Base-by-base conservation (phyloP, 1,284 basidiomycete genomes). In the Moesziomyces sp. region DNA sequence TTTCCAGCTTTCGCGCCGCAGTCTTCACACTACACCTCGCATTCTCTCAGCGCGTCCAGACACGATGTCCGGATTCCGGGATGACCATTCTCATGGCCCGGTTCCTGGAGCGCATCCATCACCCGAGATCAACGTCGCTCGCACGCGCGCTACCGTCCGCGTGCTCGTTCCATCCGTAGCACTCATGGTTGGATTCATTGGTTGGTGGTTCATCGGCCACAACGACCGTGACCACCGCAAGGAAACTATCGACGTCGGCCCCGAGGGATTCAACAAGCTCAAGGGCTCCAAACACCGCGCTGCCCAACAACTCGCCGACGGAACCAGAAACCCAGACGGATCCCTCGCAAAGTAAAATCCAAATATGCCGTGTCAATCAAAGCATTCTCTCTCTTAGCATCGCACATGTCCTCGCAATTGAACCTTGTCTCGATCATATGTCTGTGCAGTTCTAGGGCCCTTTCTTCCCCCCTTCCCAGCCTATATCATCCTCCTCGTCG, bases 171-270 rank as follows among this genome's bases (percentile, higher is more conserved):
- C 73, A 28, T 64, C 59, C 2, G 68, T 75, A 3, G 62, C 58
- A 1, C 24, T 75, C 52, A 72, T 75, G 64, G 35, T 61, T 19
- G 67, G 40, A 0, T 71, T 72, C 57, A 75, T 75, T 49, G 64
- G 64, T 18, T 75, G 73, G 73, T 75, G 73, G 73, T 75, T 75
- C 68, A n/a, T 75, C 47, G 68, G 63, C 46, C 67, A 75, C 58
- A 30, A 46, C n/a, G 47, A 68, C 45, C 68, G 73, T 0, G 68
- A 60, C 21, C 57, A 64, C 38, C 43, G 73, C 19, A 75, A 75
- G 19, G 24, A 44, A 3, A 52, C 35, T 14, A 65, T 75, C 54
- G 58, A 62, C 40, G 64, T 75, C 11, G 73, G 73, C 16, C 60
- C 60, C 0, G 73, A 75, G 16, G 64, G 58, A 0, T 28, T 57